A percentile compares a stretch with the other conserved stretches of the same genome.
Conservation (phyloP, 345 rosid species). For the Syzygium aqueum region DNA sequence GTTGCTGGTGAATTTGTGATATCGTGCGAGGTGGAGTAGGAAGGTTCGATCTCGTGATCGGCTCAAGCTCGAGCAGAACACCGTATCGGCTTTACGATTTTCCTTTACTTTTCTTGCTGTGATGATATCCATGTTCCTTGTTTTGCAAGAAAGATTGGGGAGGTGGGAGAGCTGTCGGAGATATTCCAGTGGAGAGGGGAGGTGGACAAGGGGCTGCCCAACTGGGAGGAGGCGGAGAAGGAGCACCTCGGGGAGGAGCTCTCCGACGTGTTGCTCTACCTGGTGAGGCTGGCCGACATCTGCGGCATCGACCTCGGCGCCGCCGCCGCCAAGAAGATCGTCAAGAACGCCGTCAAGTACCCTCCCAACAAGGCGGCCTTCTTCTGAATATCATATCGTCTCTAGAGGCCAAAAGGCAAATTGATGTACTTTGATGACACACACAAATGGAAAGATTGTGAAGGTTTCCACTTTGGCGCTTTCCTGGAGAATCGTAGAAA, state of each 20-base stretch:
- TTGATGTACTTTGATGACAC: background rate
- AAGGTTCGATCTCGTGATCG: background rate
- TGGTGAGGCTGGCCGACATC: constrained; percentile 74
- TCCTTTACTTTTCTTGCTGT: background rate
- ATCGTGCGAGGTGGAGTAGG: background rate
- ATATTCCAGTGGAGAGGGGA: constrained; percentile 98
- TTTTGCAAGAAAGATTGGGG: constrained; percentile 50
- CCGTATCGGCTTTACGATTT: background rate
- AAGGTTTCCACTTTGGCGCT: background rate
- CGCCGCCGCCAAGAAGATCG: constrained; percentile 68
- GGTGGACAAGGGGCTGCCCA: constrained; percentile 76
- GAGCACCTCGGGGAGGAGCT: constrained; percentile 84
- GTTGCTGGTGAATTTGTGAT: background rate
- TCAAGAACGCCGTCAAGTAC: constrained; percentile 80
- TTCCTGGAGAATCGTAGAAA: background rate
- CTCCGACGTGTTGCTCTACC: constrained; percentile 83
- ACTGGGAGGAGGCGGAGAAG: constrained; percentile 81
- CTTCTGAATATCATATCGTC: background rate
- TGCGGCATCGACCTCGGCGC: constrained; percentile 76
- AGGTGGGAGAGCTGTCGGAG: constrained; percentile 90
- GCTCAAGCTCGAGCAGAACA: background rate
- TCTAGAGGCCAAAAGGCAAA: background rate
- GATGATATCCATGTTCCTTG: background rate
- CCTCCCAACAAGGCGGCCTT: constrained; percentile 14
- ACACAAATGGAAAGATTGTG: background rate